phyloP scores from a whole-genome alignment of 2,329 filamentous ascomycete genomes.

The Epichloe sylvatica region DNA sequence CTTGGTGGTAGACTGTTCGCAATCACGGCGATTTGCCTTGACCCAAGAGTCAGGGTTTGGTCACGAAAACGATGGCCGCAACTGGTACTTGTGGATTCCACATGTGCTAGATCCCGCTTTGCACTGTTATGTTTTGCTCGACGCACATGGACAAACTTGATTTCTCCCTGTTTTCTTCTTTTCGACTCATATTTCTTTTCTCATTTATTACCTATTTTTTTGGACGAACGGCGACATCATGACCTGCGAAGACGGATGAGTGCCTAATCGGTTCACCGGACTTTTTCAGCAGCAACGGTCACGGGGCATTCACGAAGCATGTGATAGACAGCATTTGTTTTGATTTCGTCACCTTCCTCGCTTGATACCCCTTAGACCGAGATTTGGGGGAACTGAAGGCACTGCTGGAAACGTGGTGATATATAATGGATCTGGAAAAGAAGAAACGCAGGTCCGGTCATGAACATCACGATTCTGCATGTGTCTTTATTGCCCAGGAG shows the following conservation, averaged over 20 bases:
- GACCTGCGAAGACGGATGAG: constrained; percentile 23
- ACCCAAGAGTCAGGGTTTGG: neutral
- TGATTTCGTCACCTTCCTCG: constrained; percentile 29
- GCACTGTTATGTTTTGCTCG: neutral
- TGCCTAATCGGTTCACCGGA: constrained; percentile 18
- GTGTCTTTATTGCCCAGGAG: constrained; percentile 24
- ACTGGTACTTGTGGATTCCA: constrained; percentile 7
- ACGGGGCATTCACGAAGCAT: constrained; percentile 28
- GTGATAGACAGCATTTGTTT: constrained; percentile 32
- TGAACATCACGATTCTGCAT: constrained; percentile 22
- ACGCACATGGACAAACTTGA: neutral
- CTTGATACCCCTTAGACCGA: constrained; percentile 33
- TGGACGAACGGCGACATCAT: constrained; percentile 28
- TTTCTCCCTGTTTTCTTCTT: constrained; percentile 7
- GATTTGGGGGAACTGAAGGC: constrained; percentile 25
- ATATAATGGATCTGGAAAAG: constrained; percentile 17
- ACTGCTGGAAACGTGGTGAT: constrained; percentile 24
- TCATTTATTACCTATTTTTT: constrained; percentile 4
- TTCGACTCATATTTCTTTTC: neutral
- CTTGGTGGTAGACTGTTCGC: constrained; percentile 41
- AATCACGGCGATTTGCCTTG: constrained; percentile 2
- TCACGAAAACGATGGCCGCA: neutral
- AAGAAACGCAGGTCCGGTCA: constrained; percentile 7
- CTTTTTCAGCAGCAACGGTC: constrained; percentile 23
- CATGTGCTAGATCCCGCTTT: constrained; percentile 4